Evolutionary conservation across 805 yeast genomes (phyloP).

Genomic region (Lipomyces kockii): DNA sequence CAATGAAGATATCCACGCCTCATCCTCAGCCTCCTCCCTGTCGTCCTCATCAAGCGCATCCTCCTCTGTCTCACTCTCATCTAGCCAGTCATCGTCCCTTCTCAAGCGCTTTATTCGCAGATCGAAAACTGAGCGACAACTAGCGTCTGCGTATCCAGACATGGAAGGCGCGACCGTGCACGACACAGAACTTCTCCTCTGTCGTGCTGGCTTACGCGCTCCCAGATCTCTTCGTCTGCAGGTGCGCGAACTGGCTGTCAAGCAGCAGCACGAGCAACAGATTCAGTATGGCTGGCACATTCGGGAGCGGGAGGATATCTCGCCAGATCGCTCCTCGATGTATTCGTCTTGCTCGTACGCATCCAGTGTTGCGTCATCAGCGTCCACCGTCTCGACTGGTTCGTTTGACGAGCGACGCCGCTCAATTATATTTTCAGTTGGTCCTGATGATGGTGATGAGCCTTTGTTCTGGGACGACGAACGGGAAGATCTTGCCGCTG

Average conservation of each 20-base stretch:
- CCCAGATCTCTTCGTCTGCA: conserved; percentile 17
- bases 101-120: conserved; percentile 11
- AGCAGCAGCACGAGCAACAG: not conserved
- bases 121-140: conserved; percentile 12
- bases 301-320: not conserved
- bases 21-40: conserved; percentile 16
- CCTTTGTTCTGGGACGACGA: conserved; percentile 18
- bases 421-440: conserved; percentile 8
- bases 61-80: conserved; percentile 7
- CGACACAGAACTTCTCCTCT: conserved; percentile 26
- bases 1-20: conserved; percentile 5
- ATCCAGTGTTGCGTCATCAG: not conserved
- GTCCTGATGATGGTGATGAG: conserved; percentile 10
- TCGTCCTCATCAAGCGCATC: conserved; percentile 9
- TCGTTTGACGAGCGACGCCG: conserved; percentile 10
- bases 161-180: conserved; percentile 27
- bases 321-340: conserved; percentile 3
- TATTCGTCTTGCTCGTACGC: conserved; percentile 4
- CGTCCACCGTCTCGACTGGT: not conserved
- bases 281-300: not conserved
- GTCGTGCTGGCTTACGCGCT: conserved; percentile 17
- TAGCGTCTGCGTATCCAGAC: conserved; percentile 23
- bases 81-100: conserved; percentile 9
- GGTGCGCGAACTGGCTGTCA: conserved; percentile 11
- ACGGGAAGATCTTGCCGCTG: not conserved